Conservation (phyloP, 768 basidiomycete species). For the Myochromella boudieri region DNA sequence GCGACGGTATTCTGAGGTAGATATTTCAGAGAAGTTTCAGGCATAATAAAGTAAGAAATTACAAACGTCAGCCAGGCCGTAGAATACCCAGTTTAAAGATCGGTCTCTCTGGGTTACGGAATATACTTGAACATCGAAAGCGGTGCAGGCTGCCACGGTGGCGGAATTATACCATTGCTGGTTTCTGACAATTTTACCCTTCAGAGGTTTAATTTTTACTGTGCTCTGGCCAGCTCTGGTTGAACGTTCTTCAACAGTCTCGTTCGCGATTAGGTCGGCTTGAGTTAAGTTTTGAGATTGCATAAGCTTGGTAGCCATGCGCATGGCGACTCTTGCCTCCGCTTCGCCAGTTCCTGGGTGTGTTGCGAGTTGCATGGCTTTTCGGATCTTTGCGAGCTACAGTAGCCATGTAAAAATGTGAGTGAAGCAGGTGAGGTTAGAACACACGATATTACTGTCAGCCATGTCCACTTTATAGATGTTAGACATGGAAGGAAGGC, state of each 20-base stretch:
- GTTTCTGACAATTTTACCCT: neutral
- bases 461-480: neutral
- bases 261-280: slow-evolving; percentile 8
- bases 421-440: neutral
- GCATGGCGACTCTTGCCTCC: slow-evolving; percentile 11
- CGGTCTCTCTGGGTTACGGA: neutral
- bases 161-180: slow-evolving; percentile 4
- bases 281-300: slow-evolving; percentile 7
- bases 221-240: slow-evolving; percentile 8
- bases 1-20: slow-evolving; percentile 9
- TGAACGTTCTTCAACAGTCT: slow-evolving; percentile 6
- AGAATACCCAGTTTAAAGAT: slow-evolving; percentile 5
- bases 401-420: neutral
- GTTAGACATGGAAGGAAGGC: neutral
- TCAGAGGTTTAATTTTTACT: slow-evolving; percentile 3
- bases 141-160: neutral
- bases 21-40: neutral
- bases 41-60: neutral
- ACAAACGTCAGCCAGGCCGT: slow-evolving; percentile 9
- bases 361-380: slow-evolving; percentile 3
- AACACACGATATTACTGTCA: slow-evolving; percentile 6
- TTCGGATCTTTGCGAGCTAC: slow-evolving; percentile 7
- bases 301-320: slow-evolving; percentile 12
- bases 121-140: slow-evolving; percentile 8
- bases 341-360: slow-evolving; percentile 8